phyloP scores from a whole-genome alignment of 73 alveolate species.

The Paramecium bursaria region DNA sequence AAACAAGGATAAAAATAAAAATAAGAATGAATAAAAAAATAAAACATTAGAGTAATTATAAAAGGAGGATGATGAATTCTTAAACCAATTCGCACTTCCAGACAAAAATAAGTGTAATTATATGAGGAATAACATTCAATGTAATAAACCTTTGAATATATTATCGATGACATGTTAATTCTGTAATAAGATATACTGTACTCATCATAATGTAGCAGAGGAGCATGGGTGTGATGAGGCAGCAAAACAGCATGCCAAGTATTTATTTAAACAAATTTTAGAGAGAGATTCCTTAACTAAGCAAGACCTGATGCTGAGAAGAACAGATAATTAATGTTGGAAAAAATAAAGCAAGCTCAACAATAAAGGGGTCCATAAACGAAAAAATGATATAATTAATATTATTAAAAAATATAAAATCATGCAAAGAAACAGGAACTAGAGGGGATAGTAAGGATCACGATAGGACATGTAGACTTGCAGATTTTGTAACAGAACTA shows the following conservation, averaged over 20 bases:
- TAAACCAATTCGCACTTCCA: not conserved
- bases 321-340: not conserved
- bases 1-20: slow-evolving; percentile 19
- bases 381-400: not conserved
- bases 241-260: slow-evolving; percentile 61
- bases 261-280: not conserved
- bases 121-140: slow-evolving; percentile 7
- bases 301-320: too few species aligned
- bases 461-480: too few species aligned
- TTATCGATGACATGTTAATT: slow-evolving; percentile 49
- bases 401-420: too few species aligned
- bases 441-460: too few species aligned
- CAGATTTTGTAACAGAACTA: too few species aligned
- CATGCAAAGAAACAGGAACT: not conserved
- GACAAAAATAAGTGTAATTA: slow-evolving; percentile 33
- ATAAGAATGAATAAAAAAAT: slow-evolving; percentile 30
- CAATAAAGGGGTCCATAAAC: too few species aligned
- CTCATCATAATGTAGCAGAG: slow-evolving; percentile 72
- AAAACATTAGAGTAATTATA: not conserved
- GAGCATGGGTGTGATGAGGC: slow-evolving; percentile 78
- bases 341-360: too few species aligned
- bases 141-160: slow-evolving; percentile 19
- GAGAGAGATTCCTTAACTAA: not conserved
- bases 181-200: slow-evolving; percentile 68
- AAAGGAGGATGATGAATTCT: slow-evolving; percentile 65